Evolutionary conservation across 2,329 filamentous ascomycete species (phyloP).

Genomic region (Raffaelea deltoideospora): DNA sequence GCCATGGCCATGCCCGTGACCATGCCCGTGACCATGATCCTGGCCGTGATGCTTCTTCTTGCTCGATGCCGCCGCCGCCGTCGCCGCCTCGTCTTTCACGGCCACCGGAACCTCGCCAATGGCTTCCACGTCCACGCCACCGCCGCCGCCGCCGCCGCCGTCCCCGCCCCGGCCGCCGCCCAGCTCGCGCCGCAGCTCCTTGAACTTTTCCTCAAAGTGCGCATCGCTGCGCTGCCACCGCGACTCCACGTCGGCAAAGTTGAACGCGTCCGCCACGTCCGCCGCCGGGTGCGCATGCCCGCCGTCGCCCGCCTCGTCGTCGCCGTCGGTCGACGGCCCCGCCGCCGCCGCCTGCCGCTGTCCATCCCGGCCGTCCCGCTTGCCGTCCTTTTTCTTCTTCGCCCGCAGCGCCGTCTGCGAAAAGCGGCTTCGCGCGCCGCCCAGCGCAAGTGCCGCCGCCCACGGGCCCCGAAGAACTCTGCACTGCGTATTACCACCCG

Average conservation of each 20-base stretch:
- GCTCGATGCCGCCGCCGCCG: neutral
- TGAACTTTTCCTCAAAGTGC: constrained; percentile 9
- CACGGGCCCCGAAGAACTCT: too few species aligned
- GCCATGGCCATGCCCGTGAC: too few species aligned
- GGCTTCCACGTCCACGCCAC: constrained; percentile 9
- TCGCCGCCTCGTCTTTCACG: constrained; percentile 1
- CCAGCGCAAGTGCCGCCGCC: too few species aligned
- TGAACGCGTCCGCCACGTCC: constrained; percentile 6
- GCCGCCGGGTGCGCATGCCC: constrained; percentile 3
- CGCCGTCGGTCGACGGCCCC: neutral
- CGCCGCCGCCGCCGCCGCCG: constrained; percentile 2
- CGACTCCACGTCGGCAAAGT: constrained; percentile 10
- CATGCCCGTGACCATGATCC: too few species aligned
- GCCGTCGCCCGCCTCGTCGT: constrained; percentile 1
- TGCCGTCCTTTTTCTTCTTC: constrained; percentile 10
- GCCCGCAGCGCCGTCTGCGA: constrained; percentile 3
- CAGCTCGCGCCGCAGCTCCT: constrained; percentile 8
- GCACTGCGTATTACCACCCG: too few species aligned
- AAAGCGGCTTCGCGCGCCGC: too few species aligned
- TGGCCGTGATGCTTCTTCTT: neutral
- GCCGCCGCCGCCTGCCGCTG: neutral
- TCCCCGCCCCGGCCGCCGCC: constrained; percentile 1
- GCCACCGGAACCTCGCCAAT: constrained; percentile 8
- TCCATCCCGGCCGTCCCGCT: constrained; percentile 1
- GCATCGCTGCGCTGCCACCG: constrained; percentile 9